Conservation (phyloP, 805 yeast species). For the Groenewaldozyma salmanticensis region DNA sequence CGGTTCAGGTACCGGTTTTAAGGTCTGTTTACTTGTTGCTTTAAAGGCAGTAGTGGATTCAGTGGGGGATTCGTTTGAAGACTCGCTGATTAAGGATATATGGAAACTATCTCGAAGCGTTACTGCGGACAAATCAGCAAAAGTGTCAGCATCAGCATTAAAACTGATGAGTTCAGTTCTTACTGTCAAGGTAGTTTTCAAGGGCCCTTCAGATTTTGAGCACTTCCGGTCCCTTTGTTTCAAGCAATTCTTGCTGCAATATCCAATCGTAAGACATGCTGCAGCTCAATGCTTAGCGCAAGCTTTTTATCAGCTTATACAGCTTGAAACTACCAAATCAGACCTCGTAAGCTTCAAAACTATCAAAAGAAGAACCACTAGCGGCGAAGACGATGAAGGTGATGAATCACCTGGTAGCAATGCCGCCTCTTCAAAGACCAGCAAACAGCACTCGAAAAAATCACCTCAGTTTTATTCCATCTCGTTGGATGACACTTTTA, state of each 20-base stretch:
- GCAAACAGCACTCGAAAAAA: constrained; percentile 9
- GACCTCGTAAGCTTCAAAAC: not conserved
- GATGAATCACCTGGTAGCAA: constrained; percentile 5
- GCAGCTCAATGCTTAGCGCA: constrained; percentile 24
- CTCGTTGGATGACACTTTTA: constrained; percentile 18
- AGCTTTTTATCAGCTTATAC: constrained; percentile 14
- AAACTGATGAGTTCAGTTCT: constrained; percentile 20
- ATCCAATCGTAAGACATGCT: constrained; percentile 19
- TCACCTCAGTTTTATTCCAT: constrained; percentile 11
- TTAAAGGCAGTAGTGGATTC: constrained; percentile 16
- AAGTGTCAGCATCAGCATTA: constrained; percentile 25
- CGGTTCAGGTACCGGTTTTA: constrained; percentile 18
- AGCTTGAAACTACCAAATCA: constrained; percentile 2
- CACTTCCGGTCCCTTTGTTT: constrained; percentile 15
- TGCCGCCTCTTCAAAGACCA: constrained; percentile 6
- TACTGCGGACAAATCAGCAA: constrained; percentile 21
- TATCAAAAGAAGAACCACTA: not conserved
- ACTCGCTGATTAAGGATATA: constrained; percentile 21
- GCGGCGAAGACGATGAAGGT: constrained; percentile 11
- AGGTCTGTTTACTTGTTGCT: constrained; percentile 16
- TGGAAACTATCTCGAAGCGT: constrained; percentile 24
- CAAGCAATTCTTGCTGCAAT: constrained; percentile 19
- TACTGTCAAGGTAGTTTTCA: constrained; percentile 16
- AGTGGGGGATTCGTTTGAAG: constrained; percentile 26
- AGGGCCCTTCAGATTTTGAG: constrained; percentile 22